Evolutionary conservation across 192 early-diverging fungal species (phyloP), one percentile per base, ranked within the genome.

Genomic region (Coemansia sp.): DNA sequence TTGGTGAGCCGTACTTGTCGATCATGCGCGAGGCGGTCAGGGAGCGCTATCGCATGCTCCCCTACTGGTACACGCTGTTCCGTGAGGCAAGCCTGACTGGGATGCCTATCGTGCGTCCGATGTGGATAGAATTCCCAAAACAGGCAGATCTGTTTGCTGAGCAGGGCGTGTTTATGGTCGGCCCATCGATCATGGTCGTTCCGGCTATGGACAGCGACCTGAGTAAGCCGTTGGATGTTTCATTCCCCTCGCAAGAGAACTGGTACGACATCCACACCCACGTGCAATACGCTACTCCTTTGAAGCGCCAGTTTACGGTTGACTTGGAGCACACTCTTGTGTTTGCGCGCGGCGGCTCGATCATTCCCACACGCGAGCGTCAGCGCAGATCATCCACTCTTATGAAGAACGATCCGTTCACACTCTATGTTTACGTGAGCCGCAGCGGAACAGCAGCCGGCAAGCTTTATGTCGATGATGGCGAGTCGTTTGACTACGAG

Each of bases 1-100:
- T 92, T 77, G 94, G 91, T 34, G 94, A 97, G 65, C 90, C 91
- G 1, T 88, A 90, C 34, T 89, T 91, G 22, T 61, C 71, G 2
- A 79, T 84, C 55, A 92, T 97, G 52, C 91, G 97, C 23, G 79
- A 85, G 9, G 89, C 91, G 8, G 72, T 99, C 50, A 76, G 87
- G 19, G 81, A 84, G 52, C 88, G 97, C 57, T 99, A 99, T 79
- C 75, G 87, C 15, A 79, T 96, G 27, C 75, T 99, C 40, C 94
- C 97, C 13, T 93, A 89, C 70, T 85, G 91, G 78, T 98, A 98
- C 83, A 96, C 94, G 5, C 71, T 97, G 19, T 97, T 96, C 74
- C 83, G 85, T 48, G 91, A 94, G 70, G 82, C 94, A 11, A 83
- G 77, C 57, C 59, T 82, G 22, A 84, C 70, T 37, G 95, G 96